Evolutionary conservation across 2,329 filamentous ascomycete genomes (phyloP).

Genomic region (Cytospora schulzeri): DNA sequence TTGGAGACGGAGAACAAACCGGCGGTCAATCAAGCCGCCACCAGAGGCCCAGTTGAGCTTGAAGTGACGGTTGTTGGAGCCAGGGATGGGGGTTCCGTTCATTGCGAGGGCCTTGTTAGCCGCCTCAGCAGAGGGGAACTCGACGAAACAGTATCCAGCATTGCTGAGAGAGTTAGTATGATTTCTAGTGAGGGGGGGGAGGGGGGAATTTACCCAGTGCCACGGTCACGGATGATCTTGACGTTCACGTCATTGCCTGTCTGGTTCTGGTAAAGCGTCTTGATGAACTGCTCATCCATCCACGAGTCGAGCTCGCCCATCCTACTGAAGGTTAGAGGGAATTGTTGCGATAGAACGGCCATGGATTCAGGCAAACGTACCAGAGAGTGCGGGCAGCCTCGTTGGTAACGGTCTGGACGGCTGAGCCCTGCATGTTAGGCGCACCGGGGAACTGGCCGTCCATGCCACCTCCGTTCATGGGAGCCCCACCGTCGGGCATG

Average conservation of each 20-base stretch:
- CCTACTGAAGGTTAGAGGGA: constrained; percentile 52
- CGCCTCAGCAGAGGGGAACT: constrained; percentile 79
- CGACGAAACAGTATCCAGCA: constrained; percentile 89
- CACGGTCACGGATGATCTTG: constrained; percentile 99
- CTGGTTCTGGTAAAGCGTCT: constrained; percentile 84
- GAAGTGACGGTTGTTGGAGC: constrained; percentile 84
- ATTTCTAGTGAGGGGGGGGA: not conserved
- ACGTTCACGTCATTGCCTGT: constrained; percentile 95
- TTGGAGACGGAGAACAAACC: constrained; percentile 53
- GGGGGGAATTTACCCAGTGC: constrained; percentile 72
- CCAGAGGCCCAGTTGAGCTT: constrained; percentile 99
- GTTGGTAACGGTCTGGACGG: constrained; percentile 18
- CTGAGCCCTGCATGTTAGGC: constrained; percentile 16
- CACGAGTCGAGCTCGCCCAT: constrained; percentile 99
- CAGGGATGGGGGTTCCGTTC: constrained; percentile 88
- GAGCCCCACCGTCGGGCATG: constrained; percentile 5
- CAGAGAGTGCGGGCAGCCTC: constrained; percentile 27
- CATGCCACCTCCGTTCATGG: constrained; percentile 20
- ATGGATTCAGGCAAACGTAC: not conserved
- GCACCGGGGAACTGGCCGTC: constrained; percentile 23
- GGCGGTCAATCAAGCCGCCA: constrained; percentile 90
- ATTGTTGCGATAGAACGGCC: too few species aligned
- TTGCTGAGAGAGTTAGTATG: constrained; percentile 61
- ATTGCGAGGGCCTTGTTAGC: constrained; percentile 89
- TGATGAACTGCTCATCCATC: constrained; percentile 99